Base-by-base conservation (phyloP, 116 monocot genomes). In the Trichopus zeylanicus region DNA sequence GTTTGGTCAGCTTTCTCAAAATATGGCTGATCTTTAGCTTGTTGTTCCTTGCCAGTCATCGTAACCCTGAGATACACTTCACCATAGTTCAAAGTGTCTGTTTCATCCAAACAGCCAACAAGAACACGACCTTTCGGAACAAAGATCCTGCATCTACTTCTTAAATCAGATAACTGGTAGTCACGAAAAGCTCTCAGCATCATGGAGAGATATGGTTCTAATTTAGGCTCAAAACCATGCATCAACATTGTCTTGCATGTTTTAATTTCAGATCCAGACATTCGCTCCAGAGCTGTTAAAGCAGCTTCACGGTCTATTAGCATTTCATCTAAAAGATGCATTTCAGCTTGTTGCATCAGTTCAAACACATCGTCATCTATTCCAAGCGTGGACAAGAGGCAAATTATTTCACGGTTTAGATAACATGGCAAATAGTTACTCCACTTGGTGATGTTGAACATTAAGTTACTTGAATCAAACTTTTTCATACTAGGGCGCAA, bases 401-500 rank as follows among this genome's bases (percentile, higher is more conserved):
- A 72, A 27, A 97, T 71, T 53, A 97, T 87, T 77, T 97, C 97
- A 69, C 97, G 78, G 68, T 97, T 97, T 47, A 97, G 64, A 80
- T 56, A 97, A 37, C 84, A 90, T 24, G 97, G 76, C 46, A 70
- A 70, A 59, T 64, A 87, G 22, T 84, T 60, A 63, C 91, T 97
- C 69, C 81, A 82, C 24, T 63, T 97, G 25, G 97, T 87, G 46
- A 97, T 64, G 46, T 65, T 73, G 39, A 97, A 81, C 97, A 90
- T 90, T 25, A 63, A 84, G 60, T 72, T 87, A 13, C 71, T 49
- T 31, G 97, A 97, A 54, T 91, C 81, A 56, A 97, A 97, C 53
- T 97, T 97, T 34, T 68, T 66, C 97, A 97, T 97, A 64, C 97
- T 97, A 49, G 60, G 71, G 12, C 97, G 81, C 69, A 97, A 69